Evolutionary conservation across 1,284 basidiomycete species (phyloP), one percentile per base, ranked within the genome.

Genomic region (Pseudozyma flocculosa): DNA sequence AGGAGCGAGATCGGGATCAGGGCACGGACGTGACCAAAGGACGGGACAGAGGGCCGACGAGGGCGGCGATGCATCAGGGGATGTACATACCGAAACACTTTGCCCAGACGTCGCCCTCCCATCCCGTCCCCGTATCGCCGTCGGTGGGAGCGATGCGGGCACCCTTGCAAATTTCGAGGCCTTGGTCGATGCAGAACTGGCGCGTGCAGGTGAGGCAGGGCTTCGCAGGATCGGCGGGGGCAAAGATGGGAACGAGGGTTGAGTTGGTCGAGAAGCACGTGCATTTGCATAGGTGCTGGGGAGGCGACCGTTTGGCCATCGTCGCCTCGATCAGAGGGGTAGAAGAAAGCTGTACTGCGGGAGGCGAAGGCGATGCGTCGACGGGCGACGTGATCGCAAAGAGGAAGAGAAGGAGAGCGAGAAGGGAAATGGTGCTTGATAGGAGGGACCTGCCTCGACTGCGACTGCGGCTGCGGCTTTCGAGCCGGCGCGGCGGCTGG

Each of bases 181-280:
- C 66, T 17, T 69, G 72, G 19, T 77, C 72, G 13, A 78, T 52
- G 40, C 77, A 78, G 53, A 78, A 78, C 48, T 78, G 68, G 10
- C 73, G 67, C 11, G 76, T 77, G 50, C 77, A 78, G 1, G 70
- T 69, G n/a, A 45, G 46, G 53, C 76, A 78, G 19, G 75, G 69
- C 21, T 75, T 71, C n/a, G 58, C 22, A 1, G 63, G 49, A 30
- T 71, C 65, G 14, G 38, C 13, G 22, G 75, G 62, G 8, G 61
- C 43, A 36, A 70, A 75, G 19, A 78, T 56, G 0, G 77, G 76
- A 0, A 78, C 66, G 23, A 78, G 60, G 2, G 77, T 78, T 7
- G 73, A 73, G 45, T 78, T 78, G 42, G 73, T 76, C 26, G 60
- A 55, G 60, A 77, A 78, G 45, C 77, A 78, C 19, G 75, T 78